Base-by-base conservation (phyloP, 805 yeast genomes). In the Kuraishia floccosa region DNA sequence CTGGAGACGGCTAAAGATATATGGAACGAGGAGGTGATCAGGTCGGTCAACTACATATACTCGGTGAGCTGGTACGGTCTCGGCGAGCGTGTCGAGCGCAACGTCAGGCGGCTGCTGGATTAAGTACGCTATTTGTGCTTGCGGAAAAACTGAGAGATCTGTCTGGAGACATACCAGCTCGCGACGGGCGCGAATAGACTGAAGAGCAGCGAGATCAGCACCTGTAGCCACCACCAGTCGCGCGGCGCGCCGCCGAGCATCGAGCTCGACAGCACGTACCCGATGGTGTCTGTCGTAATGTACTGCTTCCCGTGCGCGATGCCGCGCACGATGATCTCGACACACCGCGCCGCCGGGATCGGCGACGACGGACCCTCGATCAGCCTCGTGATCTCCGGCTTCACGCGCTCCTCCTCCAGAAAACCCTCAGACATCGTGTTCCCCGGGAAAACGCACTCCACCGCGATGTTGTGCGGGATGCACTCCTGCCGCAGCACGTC, bases 381-480 rank as follows among this genome's bases (percentile, higher is more conserved):
- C 20, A 54, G 55, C 39, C 64, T 71, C 1, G 96, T 86, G 34
- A 91, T 83, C 7, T 63, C 68, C 0, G 98, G 97, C 50, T 91
- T 91, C 3, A 93, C 79, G 34, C 56, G 54, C 48, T 87, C 79
- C 52, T 91, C 99, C 36, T 75, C 74, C 3, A 57, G 68, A 46
- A 54, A 91, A 0, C 98, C 99, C 51, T 87, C 97, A 39, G 93
- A 77, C 29, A 64, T 70, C 53, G 89, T 86, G 48, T 85, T 86
- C 0, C 98, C 98, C 0, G 97, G 94, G 44, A 73, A 77, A 0
- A 85, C 73, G 36, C 84, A 74, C 4, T 79, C 68, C 1, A 91
- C 81, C 17, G 78, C 56, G 39, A 78, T 74, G 36, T 76, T 68
- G 44, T 73, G 76, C 5, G 80, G 77, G 1, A 63, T 45, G 26